phyloP scores from a whole-genome alignment of 1,284 basidiomycete species.

The Schizophyllum amplum region DNA sequence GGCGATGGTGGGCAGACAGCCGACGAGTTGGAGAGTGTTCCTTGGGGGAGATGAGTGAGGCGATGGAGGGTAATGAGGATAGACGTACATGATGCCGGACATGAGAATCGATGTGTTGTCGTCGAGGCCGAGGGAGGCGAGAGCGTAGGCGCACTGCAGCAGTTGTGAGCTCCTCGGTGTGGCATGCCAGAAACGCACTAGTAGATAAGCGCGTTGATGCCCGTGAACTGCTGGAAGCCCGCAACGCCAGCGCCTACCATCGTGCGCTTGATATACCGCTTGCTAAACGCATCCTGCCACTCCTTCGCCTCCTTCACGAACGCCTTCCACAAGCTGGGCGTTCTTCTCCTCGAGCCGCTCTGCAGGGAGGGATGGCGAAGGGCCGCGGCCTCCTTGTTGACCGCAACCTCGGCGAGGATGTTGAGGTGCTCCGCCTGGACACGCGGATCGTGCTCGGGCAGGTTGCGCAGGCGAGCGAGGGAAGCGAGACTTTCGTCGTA shows the following conservation, averaged over 20 bases:
- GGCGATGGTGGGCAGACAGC: constrained; percentile 50
- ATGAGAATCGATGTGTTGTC: background rate
- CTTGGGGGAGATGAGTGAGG: background rate
- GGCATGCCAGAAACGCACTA: background rate
- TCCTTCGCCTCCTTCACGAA: background rate
- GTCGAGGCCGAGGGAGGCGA: background rate
- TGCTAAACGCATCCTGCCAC: background rate
- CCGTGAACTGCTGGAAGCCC: constrained; percentile 27
- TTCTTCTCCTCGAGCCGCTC: background rate
- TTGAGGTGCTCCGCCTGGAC: background rate
- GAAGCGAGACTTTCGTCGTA: background rate
- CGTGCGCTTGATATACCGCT: background rate
- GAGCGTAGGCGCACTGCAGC: background rate
- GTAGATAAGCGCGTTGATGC: background rate
- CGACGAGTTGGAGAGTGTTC: constrained; percentile 36
- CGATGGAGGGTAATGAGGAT: background rate
- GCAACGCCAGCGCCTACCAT: background rate
- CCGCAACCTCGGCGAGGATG: background rate
- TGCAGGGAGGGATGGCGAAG: background rate
- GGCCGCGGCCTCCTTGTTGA: background rate
- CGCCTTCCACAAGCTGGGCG: background rate
- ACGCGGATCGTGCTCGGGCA: background rate
- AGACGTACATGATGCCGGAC: background rate
- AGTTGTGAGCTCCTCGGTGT: background rate
- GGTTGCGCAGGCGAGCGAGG: background rate